Evolutionary conservation across 1,284 basidiomycete genomes (phyloP).

Genomic region (Ceratobasidium sp.): DNA sequence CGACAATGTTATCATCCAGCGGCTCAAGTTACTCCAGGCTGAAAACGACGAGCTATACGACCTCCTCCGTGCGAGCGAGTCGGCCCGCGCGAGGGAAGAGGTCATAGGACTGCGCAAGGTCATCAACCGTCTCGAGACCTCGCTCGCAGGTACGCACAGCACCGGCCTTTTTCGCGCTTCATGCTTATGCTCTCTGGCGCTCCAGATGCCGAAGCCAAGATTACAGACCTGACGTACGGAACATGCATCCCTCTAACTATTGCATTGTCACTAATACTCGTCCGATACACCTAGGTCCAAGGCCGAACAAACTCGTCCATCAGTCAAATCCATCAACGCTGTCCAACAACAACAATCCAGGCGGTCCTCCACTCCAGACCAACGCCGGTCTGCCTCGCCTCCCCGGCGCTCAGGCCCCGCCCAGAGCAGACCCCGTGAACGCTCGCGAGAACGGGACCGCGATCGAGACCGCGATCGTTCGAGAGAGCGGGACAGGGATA

Average conservation of each 20-base stretch:
- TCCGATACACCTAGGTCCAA: conserved; percentile 7
- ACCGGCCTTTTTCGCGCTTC: conserved; percentile 7
- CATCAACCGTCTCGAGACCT: conserved; percentile 70
- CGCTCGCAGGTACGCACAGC: conserved; percentile 67
- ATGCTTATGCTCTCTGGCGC: background rate
- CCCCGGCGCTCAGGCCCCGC: conserved; percentile 6
- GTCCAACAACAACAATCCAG: conserved; percentile 23
- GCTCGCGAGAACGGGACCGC: conserved; percentile 20
- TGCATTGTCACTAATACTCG: background rate
- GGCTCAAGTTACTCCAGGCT: conserved; percentile 72
- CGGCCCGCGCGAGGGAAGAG: conserved; percentile 78
- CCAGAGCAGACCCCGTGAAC: conserved; percentile 17
- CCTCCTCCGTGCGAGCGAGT: conserved; percentile 71
- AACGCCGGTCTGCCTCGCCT: conserved; percentile 29
- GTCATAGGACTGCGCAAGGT: conserved; percentile 69
- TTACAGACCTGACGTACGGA: conserved; percentile 22
- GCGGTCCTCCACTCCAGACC: conserved; percentile 32
- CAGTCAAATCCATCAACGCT: conserved; percentile 29
- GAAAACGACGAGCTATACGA: conserved; percentile 84
- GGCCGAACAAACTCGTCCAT: conserved; percentile 10
- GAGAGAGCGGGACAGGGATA: conserved; percentile 7
- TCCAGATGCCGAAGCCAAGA: conserved; percentile 27
- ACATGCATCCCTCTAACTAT: background rate
- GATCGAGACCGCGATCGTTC: background rate
- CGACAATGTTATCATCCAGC: conserved; percentile 55